Conservation (phyloP, 257 asterid species). For the Ballota nigra region DNA sequence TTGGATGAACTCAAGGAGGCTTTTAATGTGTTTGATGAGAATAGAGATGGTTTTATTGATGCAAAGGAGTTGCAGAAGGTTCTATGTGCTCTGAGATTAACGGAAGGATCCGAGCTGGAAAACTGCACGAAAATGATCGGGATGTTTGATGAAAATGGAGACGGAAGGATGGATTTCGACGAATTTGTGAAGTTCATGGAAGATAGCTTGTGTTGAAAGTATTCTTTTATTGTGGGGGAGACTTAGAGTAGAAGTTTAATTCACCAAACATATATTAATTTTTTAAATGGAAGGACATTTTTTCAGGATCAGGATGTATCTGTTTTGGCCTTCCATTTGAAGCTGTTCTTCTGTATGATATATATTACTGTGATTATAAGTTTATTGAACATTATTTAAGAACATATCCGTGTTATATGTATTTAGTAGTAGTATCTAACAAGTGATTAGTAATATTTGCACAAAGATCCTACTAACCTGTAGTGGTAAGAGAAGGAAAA, state of each 20-base stretch:
- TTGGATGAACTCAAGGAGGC: conserved; percentile 55
- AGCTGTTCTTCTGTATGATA: not conserved
- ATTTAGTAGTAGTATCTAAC: too few relatives aligned
- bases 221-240: not conserved
- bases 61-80: conserved; percentile 63
- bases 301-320: not conserved
- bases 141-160: conserved; percentile 53
- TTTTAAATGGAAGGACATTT: not conserved
- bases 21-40: conserved; percentile 59
- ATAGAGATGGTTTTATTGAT: conserved; percentile 72
- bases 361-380: not conserved
- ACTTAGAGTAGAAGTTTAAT: not conserved
- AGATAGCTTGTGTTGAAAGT: conserved; percentile 18
- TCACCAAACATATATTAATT: not conserved
- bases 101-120: conserved; percentile 41
- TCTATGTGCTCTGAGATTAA: conserved; percentile 50
- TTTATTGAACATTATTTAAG: not conserved
- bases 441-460: not conserved
- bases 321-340: not conserved
- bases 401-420: not conserved
- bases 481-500: not conserved
- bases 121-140: conserved; percentile 61
- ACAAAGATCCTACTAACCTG: conserved; percentile 6
- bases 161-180: conserved; percentile 55
- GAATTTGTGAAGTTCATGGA: conserved; percentile 51